Evolutionary conservation across 2,329 filamentous ascomycete species (phyloP), one percentile per base, ranked within the genome.

Genomic region (Coleophoma cylindrospora): DNA sequence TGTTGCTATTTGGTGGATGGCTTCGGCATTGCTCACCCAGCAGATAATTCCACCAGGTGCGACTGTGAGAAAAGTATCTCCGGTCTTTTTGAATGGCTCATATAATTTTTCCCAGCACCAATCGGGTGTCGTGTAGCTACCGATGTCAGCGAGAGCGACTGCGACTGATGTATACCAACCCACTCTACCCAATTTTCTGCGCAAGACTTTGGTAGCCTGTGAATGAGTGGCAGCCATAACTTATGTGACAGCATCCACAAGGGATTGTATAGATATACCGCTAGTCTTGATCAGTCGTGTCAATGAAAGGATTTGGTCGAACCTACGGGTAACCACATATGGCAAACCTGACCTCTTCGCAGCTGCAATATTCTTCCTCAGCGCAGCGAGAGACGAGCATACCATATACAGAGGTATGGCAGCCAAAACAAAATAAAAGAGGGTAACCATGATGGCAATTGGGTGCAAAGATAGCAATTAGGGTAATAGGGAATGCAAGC

Each of bases 51-150:
- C 65, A 8, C 70, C 70, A 0, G 86, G 83, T 0, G 81, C 76
- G 8, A 84, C 84, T n/a, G 82, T 59, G 8, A 90, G 57, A 58
- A 89, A 84, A 12, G 77, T 73, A 57, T 90, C 84, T 40, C 81
- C 83, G 10, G 81, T 61, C 14, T 74, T 70, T 27, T 76, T 70
- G 61, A 84, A 90, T 14, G 79, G 72, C 17, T 74, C 70, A 58
- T 83, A 77, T 27, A 77, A 74, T 12, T 73, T 64, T n/a, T 66
- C 64, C 67, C 79, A 87, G 8, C 72, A 64, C 74, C 81, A 87
- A 58, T 87, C 80, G 2, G 77, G 77, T n/a, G 71, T 62, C 55
- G 86, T 61, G 56, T 79, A 67, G 40, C 80, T 82, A 55, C 32
- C 10, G 48, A 9, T 44, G 40, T 53, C 36, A 49, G 33, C 19